A percentile compares a stretch with the other conserved stretches of the same genome.
These are phyloP conservation scores for Kodamaea hsintzibuensis DNA, from an alignment of 805 yeast species.

Conservation along the genomic window DNA sequence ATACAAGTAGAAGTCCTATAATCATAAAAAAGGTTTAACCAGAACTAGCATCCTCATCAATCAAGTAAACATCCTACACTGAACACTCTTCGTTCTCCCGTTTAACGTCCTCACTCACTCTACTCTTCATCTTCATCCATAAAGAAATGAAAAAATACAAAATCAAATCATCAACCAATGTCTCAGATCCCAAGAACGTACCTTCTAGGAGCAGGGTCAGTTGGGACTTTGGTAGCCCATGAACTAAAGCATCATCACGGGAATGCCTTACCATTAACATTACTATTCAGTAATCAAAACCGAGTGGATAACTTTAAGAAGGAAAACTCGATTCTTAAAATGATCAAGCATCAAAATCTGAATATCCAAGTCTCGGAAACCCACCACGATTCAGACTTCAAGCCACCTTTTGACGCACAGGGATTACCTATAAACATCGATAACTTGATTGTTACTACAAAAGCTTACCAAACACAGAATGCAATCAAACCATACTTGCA, in stretches of 20 bases:
- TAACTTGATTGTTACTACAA: slow-evolving; percentile 73
- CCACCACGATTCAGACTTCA: slow-evolving; percentile 25
- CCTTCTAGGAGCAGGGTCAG: slow-evolving; percentile 54
- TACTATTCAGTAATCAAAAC: slow-evolving; percentile 38
- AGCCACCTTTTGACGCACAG: slow-evolving; percentile 16
- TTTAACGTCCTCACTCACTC: too few relatives aligned
- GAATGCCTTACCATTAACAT: slow-evolving; percentile 36
- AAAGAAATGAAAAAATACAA: neutral
- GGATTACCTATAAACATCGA: slow-evolving; percentile 33
- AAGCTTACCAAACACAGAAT: slow-evolving; percentile 67
- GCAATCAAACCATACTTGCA: slow-evolving; percentile 61
- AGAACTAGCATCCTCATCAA: too few relatives aligned
- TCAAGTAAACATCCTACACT: too few relatives aligned
- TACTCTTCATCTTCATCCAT: neutral
- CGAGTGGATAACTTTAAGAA: slow-evolving; percentile 42
- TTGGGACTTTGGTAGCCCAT: slow-evolving; percentile 52
- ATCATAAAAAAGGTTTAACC: too few relatives aligned
- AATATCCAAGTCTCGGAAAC: slow-evolving; percentile 17
- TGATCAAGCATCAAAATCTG: slow-evolving; percentile 22
- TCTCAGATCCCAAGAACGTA: slow-evolving; percentile 42
- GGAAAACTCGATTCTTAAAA: slow-evolving; percentile 39
- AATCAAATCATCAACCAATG: slow-evolving; percentile 14
- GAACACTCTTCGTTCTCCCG: neutral
- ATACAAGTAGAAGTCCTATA: too few relatives aligned
- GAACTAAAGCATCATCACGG: slow-evolving; percentile 43